A percentile compares a stretch with the other conserved stretches of the same genome.
phyloP scores from a whole-genome alignment of 371 early-diverging fungal species.

The Apophysomyces elegans region DNA sequence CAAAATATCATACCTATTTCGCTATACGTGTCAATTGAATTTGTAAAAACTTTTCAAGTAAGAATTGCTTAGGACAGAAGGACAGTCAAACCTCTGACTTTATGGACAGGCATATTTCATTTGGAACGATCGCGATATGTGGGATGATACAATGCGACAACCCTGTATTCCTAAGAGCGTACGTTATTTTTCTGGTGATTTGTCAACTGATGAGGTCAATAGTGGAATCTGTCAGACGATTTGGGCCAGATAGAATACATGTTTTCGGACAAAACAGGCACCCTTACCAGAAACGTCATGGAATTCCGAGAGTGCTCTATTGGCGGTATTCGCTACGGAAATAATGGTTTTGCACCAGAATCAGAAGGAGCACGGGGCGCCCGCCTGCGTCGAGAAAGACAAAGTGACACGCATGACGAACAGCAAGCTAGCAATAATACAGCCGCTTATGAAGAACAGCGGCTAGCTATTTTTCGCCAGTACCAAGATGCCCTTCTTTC shows the following conservation, averaged over 20 bases:
- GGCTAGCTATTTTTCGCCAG: conserved; percentile 53
- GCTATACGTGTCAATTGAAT: conserved; percentile 94
- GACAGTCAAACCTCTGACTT: conserved; percentile 49
- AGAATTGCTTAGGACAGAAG: conserved; percentile 47
- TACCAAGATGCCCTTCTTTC: conserved; percentile 62
- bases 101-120: conserved; percentile 84
- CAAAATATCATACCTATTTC: conserved; percentile 98
- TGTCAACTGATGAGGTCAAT: neutral
- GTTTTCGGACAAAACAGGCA: conserved; percentile 98
- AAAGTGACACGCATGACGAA: conserved; percentile 24
- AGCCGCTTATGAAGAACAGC: conserved; percentile 7
- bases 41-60: conserved; percentile 78
- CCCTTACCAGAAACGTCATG: conserved; percentile 94
- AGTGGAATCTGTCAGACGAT: conserved; percentile 96
- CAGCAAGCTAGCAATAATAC: neutral
- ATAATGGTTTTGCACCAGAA: conserved; percentile 66
- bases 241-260: conserved; percentile 95
- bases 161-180: conserved; percentile 75
- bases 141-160: conserved; percentile 69
- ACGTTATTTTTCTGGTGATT: conserved; percentile 26
- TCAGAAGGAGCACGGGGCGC: conserved; percentile 64
- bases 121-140: conserved; percentile 84
- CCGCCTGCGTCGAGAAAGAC: conserved; percentile 40
- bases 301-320: conserved; percentile 90
- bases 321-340: conserved; percentile 82